Evolutionary conservation across 2,329 filamentous ascomycete species (phyloP), one percentile per base, ranked within the genome.

Genomic region (Aureobasidium sp.): DNA sequence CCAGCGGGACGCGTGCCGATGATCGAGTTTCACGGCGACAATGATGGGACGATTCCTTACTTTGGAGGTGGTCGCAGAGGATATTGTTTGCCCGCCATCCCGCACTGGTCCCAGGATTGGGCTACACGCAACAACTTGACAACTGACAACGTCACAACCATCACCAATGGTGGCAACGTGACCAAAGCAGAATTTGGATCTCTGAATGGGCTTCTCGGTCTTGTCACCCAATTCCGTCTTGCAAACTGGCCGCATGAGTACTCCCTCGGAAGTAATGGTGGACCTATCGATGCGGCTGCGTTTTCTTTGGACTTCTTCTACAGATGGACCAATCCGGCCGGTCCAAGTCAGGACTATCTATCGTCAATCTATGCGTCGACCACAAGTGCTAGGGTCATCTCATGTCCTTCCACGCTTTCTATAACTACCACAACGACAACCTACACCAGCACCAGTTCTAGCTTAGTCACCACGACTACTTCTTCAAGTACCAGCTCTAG

Each of bases 1-100:
- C 69, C 71, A 34, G 66, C 66, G 32, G 66, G 70, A 37, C 65
- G 58, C 6, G 72, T 74, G 32, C 77, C 74, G 0, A 68, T 77
- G 27, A 67, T 79, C 56, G 77, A 79, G 57, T 74, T 78, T 41
- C 78, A 80, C 59, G 78, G 77, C 20, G 70, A 69, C 9, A 65
- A 64, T 5, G 77, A 79, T 62, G 66, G 65, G 3, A 72, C 70
- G 0, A 78, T 79, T 37, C 57, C 64, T 0, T 79, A 79, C 61
- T 42, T 56, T 1, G 78, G 77, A 23, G 74, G 74, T 3, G 56
- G 62, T 61, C 68, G 68, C 12, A 51, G 64, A 48, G 62, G 71
- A 10, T 70, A 71, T 41, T 66, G 65, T 46, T 32, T 72, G 26
- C 70, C 72, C 6, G 56, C 68, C 27, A 66, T 73, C 26, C 62